phyloP scores from a whole-genome alignment of 192 early-diverging fungal genomes.

The Coemansia biformis region DNA sequence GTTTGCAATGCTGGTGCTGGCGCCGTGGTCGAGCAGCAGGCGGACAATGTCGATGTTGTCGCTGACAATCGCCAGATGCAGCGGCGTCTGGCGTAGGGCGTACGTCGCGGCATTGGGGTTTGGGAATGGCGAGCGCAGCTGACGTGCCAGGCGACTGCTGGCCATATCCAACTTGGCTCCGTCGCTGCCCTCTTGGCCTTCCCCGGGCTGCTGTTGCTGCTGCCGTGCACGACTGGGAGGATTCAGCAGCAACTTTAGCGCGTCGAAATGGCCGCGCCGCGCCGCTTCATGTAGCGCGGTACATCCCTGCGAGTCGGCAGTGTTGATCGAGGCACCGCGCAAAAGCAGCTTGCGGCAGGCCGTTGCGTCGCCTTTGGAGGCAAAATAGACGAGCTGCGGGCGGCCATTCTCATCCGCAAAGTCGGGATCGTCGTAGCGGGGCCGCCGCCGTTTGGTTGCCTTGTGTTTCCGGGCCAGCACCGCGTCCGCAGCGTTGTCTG shows the following conservation, averaged over 20 bases:
- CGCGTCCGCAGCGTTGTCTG: background rate
- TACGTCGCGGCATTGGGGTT: conserved; percentile 29
- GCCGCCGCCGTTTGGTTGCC: conserved; percentile 23
- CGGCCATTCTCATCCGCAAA: conserved; percentile 19
- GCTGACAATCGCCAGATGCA: conserved; percentile 34
- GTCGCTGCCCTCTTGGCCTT: conserved; percentile 2
- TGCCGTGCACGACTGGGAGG: conserved; percentile 21
- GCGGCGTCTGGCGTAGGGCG: conserved; percentile 24
- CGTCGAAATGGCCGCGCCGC: conserved; percentile 19
- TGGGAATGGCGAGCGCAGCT: conserved; percentile 35
- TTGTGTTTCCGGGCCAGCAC: conserved; percentile 11
- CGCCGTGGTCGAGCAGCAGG: conserved; percentile 36
- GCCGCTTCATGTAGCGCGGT: conserved; percentile 43
- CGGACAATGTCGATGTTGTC: conserved; percentile 25
- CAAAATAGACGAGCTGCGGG: conserved; percentile 47
- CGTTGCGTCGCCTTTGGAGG: conserved; percentile 28
- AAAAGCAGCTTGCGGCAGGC: conserved; percentile 37
- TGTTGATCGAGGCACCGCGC: conserved; percentile 29
- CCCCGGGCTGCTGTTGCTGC: background rate
- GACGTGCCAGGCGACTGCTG: conserved; percentile 13
- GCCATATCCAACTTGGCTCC: conserved; percentile 10
- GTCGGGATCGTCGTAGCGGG: conserved; percentile 29
- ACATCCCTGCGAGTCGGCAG: conserved; percentile 27
- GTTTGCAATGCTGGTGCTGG: conserved; percentile 21
- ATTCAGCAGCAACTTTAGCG: conserved; percentile 28